These are phyloP conservation scores for Neurospora sp. DNA, from an alignment of 495 filamentous ascomycete species.

Conservation along the genomic window DNA sequence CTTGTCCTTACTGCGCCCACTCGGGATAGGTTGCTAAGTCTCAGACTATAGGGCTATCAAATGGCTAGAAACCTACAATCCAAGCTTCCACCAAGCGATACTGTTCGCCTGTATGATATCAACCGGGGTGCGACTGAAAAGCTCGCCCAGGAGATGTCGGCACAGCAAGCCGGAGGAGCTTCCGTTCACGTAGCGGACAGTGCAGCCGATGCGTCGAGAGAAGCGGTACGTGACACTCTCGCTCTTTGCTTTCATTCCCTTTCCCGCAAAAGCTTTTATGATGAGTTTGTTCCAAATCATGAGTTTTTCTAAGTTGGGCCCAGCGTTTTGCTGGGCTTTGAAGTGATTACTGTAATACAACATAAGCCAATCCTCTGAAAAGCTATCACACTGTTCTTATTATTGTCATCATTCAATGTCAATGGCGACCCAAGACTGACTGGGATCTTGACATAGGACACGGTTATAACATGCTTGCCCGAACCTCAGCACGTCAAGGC, in stretches of 20 bases:
- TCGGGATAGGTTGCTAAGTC: not conserved
- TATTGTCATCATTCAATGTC: not conserved
- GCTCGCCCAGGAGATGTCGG: conserved; percentile 51
- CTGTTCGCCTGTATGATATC: conserved; percentile 62
- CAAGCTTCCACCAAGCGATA: conserved; percentile 62
- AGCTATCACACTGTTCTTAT: not conserved
- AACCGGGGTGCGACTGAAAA: conserved; percentile 49
- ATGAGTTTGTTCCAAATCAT: conserved; percentile 47
- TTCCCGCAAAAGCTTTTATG: conserved; percentile 21
- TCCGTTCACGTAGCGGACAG: conserved; percentile 47
- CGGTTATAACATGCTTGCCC: conserved; percentile 70
- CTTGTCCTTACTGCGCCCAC: not conserved
- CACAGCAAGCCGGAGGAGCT: conserved; percentile 36
- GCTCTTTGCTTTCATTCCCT: not conserved
- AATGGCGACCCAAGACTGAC: not conserved
- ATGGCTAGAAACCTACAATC: conserved; percentile 83
- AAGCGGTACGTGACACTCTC: conserved; percentile 52
- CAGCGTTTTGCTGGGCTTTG: conserved; percentile 25
- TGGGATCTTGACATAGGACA: conserved; percentile 41
- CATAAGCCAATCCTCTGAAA: conserved; percentile 27
- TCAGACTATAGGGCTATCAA: conserved; percentile 49
- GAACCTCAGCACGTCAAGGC: conserved; percentile 69
- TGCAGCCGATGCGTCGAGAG: conserved; percentile 54
- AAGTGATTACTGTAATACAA: conserved; percentile 39
- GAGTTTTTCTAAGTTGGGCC: conserved; percentile 41